Evolutionary conservation across 768 basidiomycete genomes (phyloP), one percentile per base, ranked within the genome.

Genomic region (Leccinum disarticulatum): DNA sequence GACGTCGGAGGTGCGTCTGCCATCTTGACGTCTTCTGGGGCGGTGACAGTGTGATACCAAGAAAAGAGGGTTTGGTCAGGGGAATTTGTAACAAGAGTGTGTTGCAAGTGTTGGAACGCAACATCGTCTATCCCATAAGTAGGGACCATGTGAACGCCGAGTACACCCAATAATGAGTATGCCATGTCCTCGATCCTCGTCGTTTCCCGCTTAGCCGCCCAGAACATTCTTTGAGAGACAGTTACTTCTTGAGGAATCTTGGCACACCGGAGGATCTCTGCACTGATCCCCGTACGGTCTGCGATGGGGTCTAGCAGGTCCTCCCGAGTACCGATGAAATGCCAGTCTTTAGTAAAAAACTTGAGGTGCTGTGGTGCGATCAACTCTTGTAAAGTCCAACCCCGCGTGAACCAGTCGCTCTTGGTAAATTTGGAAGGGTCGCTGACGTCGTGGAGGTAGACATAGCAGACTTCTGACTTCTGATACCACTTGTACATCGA

Each of bases 401-500:
- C 72, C 30, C 74, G 60, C 22, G 28, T 48, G 59, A 75, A 72
- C 74, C 73, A 74, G 17, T 66, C 64, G 52, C 71, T 73, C n/a
- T 58, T 31, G 6, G 19, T 52, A 31, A 70, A 63, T 25, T 58
- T 46, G 58, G 63, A 52, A 0, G 52, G 47, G 17, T 68, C 61
- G 38, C 19, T 50, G 49, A 74, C 61, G 50, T 73, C 69, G 33
- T 67, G 61, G 43, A 74, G 38, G 57, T 75, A 71, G 4, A 59
- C 69, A 11, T 70, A 68, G 58, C 74, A 75, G 38, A 68, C 51
- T 1, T 62, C 22, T 5, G 73, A 65, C 14, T 64, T 51, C 2
- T 53, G 52, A 58, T 75, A 76, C 75, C 75, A 75, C 41, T n/a
- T 61, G 63, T 68, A 76, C 72, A 76, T 74, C 15, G 70, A 58